Evolutionary conservation across 1,284 basidiomycete genomes (phyloP), one percentile per base, ranked within the genome.

Genomic region (Puccinia coronata): DNA sequence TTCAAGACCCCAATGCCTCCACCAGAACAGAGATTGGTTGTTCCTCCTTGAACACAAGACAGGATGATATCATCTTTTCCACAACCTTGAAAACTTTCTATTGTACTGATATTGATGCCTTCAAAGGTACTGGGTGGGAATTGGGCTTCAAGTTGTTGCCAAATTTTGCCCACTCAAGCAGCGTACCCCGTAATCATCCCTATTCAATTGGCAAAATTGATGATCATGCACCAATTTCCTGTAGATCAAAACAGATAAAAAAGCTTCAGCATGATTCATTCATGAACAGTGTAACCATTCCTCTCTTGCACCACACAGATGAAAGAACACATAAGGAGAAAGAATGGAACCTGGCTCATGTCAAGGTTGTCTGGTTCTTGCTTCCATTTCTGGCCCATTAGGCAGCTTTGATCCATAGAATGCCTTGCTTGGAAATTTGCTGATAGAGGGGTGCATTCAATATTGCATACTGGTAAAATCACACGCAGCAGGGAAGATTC

Each of bases 401-500:
- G 90, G 88, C 28, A 99, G 88, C 69, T 90, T 89, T 5, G 91
- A 91, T 75, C 92, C 88, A 86, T 99, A 99, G 87, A 99, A 99
- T 0, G 96, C 87, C 75, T 89, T 89, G 82, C 95, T 98, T 0
- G 97, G 97, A 41, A 99, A 90, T 72, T 88, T 88, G 83, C 94
- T 96, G 85, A 99, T 99, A 82, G 93, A 91, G 0, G 97, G 96
- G 86, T 99, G 96, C 97, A 99, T 99, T 85, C 97, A 96, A 86
- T 99, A 99, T 87, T 99, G 97, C 69, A 99, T 99, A 84, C 93
- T 95, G 82, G 25, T 28, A 53, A 49, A 63, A 36, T 23, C 25
- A 73, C 0, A 73, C 41, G 39, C 3, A 43, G 41, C n/a, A 18
- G 39, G 11, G 16, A 47, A 67, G 63, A 41, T 67, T 43, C 43